These are phyloP conservation scores for Torulaspora pretoriensis DNA, from an alignment of 1,139 yeast genomes.

Conservation along the genomic window DNA sequence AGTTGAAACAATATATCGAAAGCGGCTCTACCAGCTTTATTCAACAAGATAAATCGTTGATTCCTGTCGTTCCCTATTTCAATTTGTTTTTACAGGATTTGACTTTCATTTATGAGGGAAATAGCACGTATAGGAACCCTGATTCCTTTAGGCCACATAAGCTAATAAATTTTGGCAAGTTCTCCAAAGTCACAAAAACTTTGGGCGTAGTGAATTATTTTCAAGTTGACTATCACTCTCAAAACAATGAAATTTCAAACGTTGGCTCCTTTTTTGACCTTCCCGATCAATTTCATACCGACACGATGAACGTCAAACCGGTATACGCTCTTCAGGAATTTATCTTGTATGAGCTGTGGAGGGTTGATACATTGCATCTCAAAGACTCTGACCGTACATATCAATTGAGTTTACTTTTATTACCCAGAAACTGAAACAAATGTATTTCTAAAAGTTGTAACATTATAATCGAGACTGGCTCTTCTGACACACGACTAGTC, in stretches of 20 bases:
- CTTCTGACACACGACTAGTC: neutral
- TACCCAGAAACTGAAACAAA: constrained; percentile 17
- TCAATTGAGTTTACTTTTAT: constrained; percentile 54
- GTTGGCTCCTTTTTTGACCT: constrained; percentile 37
- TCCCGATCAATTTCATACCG: constrained; percentile 28
- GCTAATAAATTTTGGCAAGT: constrained; percentile 74
- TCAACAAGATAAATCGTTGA: constrained; percentile 46
- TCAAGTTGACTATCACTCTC: constrained; percentile 56
- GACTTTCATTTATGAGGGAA: constrained; percentile 85
- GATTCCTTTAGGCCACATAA: constrained; percentile 47
- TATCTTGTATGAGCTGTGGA: constrained; percentile 64
- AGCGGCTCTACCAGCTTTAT: constrained; percentile 18
- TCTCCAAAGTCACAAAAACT: constrained; percentile 65
- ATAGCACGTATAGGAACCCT: constrained; percentile 62
- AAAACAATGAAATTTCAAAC: constrained; percentile 18
- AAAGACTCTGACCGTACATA: constrained; percentile 66
- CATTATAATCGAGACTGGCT: neutral
- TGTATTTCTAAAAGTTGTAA: constrained; percentile 4
- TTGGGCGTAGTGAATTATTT: constrained; percentile 75
- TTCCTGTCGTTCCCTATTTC: constrained; percentile 82
- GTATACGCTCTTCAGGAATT: constrained; percentile 50
- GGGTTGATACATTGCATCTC: constrained; percentile 56
- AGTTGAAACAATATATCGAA: constrained; percentile 53
- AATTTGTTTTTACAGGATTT: constrained; percentile 81
- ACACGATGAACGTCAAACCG: constrained; percentile 30